Evolutionary conservation across 306 rosid genomes (phyloP), one percentile per base, ranked within the genome.

Genomic region (Vigna reflexopilosa): DNA sequence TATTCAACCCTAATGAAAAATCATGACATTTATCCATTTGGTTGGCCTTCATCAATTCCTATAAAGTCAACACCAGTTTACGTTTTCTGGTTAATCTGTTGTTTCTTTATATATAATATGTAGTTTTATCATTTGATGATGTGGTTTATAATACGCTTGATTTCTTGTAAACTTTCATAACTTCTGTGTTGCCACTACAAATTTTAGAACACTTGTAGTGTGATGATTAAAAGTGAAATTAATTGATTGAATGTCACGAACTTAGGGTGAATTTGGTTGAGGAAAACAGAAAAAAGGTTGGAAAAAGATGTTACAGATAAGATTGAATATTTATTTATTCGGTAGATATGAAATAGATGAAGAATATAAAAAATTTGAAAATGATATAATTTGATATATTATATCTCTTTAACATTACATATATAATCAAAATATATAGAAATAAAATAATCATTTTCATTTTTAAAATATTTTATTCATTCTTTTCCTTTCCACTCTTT

Each of bases 161-260:
- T 40, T 7, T 40, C 28, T 40, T 8, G 1, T 40, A 40, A 40
- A 2, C 45, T 40, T 40, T 8, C 11, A 55, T 11, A 20, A 55
- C 28, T 55, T 55, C 22, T 20, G 22, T 20, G 22, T 20, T 20
- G 64, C 26, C 38, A 58, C 38, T 22, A 58, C 9, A 19, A 54
- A 3, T 19, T 54, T 51, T 16, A 54, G 59, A 54, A 54, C 28
- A 54, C 26, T 9, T 3, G 19, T 54, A 0, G 59, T 16, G 5
- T 54, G 59, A 9, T 17, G 59, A 54, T 19, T 54, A 59, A n/a
- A 62, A 62, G 38, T 19, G 8, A 64, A 38, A 0, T 38, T 36
- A 7, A 71, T 71, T 52, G 32, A 52, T 52, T 58, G 11, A 73
- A 73, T 15, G 16, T 9, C 45, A 16, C 28, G 61, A 13, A 63